Conservation (phyloP, 208 protist genomes). For the Vickermania ingenoplastis region DNA sequence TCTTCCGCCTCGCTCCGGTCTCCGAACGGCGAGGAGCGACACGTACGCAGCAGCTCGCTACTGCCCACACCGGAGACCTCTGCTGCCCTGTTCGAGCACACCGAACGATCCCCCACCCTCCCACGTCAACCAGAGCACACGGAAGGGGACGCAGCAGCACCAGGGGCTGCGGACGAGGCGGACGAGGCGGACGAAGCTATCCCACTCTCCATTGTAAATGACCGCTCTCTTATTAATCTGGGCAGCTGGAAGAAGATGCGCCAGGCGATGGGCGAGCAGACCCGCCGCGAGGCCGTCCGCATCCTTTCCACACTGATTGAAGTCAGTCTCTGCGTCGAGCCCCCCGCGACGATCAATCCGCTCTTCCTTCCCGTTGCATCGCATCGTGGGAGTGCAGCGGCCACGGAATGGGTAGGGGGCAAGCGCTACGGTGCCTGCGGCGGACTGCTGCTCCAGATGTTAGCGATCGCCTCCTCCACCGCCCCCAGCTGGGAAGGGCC, state of each 20-base stretch:
- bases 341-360: constrained; percentile 14
- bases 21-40: background rate
- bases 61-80: background rate
- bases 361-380: constrained; percentile 42
- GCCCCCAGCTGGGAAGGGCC: constrained; percentile 29
- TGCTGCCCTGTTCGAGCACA: background rate
- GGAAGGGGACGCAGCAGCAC: background rate
- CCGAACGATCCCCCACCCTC: background rate
- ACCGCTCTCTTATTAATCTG: background rate
- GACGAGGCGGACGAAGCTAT: no score
- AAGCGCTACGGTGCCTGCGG: constrained; percentile 68
- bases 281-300: constrained; percentile 33
- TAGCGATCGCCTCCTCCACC: constrained; percentile 44
- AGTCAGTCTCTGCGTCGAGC: background rate
- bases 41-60: background rate
- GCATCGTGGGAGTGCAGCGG: constrained; percentile 8
- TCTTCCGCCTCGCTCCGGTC: no score
- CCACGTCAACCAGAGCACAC: background rate
- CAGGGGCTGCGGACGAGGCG: background rate
- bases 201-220: background rate
- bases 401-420: constrained; percentile 29
- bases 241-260: background rate
- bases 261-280: constrained; percentile 12
- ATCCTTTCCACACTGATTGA: constrained; percentile 25
- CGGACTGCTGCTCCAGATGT: constrained; percentile 70